Percentiles rank a stretch among this genome's conserved stretches.
phyloP scores from a whole-genome alignment of 2,329 filamentous ascomycete genomes.

The Waltergamsia citrina region DNA sequence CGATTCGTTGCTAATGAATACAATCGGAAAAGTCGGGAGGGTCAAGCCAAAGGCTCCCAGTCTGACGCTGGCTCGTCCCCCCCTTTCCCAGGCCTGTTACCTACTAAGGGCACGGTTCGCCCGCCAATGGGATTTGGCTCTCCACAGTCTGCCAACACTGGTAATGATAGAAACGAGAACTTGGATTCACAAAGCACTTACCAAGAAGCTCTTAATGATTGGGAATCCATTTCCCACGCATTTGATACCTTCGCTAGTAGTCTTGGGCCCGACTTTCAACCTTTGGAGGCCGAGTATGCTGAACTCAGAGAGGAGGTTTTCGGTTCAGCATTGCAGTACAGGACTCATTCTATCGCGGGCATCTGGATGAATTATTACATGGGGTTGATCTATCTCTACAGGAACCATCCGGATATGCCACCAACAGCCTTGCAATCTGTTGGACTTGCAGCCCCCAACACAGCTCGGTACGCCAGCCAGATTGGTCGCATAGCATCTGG shows the following conservation, averaged over 20 bases:
- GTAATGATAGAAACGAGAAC: conserved; percentile 35
- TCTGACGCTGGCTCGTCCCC: conserved; percentile 22
- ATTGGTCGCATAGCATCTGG: conserved; percentile 78
- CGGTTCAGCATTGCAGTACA: conserved; percentile 70
- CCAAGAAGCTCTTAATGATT: conserved; percentile 64
- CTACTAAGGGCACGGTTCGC: conserved; percentile 37
- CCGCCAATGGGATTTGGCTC: conserved; percentile 47
- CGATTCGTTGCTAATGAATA: conserved; percentile 73
- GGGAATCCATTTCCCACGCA: conserved; percentile 63
- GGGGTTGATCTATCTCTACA: conserved; percentile 71
- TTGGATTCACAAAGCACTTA: conserved; percentile 55
- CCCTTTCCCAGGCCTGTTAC: conserved; percentile 48
- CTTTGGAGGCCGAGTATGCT: conserved; percentile 58
- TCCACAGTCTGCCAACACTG: conserved; percentile 25
- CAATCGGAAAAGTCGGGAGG: conserved; percentile 63
- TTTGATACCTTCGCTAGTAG: conserved; percentile 58
- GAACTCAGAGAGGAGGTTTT: conserved; percentile 62
- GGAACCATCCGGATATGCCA: conserved; percentile 83
- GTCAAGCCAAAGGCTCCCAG: conserved; percentile 17
- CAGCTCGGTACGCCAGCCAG: conserved; percentile 59
- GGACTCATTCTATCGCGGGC: conserved; percentile 77
- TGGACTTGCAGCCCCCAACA: conserved; percentile 64
- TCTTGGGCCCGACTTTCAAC: conserved; percentile 68
- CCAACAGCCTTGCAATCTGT: conserved; percentile 83
- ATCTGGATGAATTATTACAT: conserved; percentile 86